Evolutionary conservation across 2,329 filamentous ascomycete species (phyloP).

Genomic region (Simplicillium sp.): DNA sequence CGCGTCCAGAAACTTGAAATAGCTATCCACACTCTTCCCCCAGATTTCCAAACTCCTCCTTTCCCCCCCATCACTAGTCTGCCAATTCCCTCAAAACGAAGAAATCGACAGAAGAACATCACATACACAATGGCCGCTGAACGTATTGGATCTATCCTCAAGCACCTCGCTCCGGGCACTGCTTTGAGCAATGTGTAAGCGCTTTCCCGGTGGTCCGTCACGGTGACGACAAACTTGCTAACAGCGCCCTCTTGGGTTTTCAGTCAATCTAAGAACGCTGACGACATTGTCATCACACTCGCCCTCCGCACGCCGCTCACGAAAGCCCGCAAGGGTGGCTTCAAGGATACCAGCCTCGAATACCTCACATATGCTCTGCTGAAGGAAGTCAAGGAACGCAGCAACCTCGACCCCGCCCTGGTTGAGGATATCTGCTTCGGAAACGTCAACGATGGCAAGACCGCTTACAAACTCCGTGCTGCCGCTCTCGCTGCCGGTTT

Average conservation of each 20-base stretch:
- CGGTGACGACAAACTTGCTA: neutral
- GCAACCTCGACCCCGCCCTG: conserved; percentile 68
- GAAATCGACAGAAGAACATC: no score
- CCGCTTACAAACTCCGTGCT: conserved; percentile 84
- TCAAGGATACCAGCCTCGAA: conserved; percentile 91
- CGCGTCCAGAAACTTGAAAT: no score
- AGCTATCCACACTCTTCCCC: neutral
- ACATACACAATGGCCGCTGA: conserved; percentile 62
- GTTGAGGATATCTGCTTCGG: conserved; percentile 88
- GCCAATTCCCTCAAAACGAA: neutral
- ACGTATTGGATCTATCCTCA: conserved; percentile 78
- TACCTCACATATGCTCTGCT: conserved; percentile 76
- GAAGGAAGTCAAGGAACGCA: conserved; percentile 63
- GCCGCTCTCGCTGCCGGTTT: conserved; percentile 86
- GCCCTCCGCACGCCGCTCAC: conserved; percentile 81
- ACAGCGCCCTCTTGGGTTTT: conserved; percentile 6
- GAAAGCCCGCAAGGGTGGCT: conserved; percentile 83
- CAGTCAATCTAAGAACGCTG: conserved; percentile 84
- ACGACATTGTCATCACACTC: conserved; percentile 94
- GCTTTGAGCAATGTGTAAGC: conserved; percentile 70
- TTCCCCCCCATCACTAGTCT: conserved; percentile 1
- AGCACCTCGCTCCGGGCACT: conserved; percentile 69
- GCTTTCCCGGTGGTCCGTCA: neutral
- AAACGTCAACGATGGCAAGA: conserved; percentile 81
- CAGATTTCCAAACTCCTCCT: neutral